phyloP scores from a whole-genome alignment of 805 yeast genomes.

The Barnettozyma sp. region DNA sequence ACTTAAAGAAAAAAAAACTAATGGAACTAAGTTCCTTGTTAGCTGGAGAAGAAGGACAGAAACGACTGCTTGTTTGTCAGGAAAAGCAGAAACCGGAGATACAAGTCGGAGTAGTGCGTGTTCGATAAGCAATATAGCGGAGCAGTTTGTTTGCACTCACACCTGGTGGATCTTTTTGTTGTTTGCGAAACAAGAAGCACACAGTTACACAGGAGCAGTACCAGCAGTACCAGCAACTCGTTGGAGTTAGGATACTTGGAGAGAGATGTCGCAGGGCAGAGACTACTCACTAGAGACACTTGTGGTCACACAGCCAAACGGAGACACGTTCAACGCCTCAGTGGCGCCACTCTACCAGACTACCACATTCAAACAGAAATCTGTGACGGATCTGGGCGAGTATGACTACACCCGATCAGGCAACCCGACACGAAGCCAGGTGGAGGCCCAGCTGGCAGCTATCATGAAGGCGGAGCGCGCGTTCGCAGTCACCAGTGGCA shows the following conservation, averaged over 20 bases:
- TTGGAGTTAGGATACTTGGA: too few species aligned
- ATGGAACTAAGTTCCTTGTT: background rate
- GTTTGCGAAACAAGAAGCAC: too few species aligned
- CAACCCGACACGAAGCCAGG: conserved; percentile 80
- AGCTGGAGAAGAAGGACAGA: too few species aligned
- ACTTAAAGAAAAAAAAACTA: conserved; percentile 2
- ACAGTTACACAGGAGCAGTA: too few species aligned
- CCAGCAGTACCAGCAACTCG: too few species aligned
- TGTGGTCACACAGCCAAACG: conserved; percentile 24
- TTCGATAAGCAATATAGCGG: too few species aligned
- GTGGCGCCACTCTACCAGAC: conserved; percentile 87
- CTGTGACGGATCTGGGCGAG: conserved; percentile 68
- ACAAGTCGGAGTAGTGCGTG: too few species aligned
- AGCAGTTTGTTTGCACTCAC: too few species aligned
- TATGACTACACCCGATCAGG: conserved; percentile 89
- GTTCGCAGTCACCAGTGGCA: conserved; percentile 83
- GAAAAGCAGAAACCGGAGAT: too few species aligned
- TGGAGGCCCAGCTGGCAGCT: conserved; percentile 71
- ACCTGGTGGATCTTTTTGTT: too few species aligned
- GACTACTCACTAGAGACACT: conserved; percentile 14
- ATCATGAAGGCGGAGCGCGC: conserved; percentile 74
- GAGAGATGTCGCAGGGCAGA: conserved; percentile 5
- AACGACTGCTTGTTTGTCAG: too few species aligned
- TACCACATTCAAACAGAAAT: conserved; percentile 86
- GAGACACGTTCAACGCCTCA: conserved; percentile 72